These are phyloP conservation scores for Neolentinus lepideus DNA, from an alignment of 1,284 basidiomycete species.

Conservation along the genomic window DNA sequence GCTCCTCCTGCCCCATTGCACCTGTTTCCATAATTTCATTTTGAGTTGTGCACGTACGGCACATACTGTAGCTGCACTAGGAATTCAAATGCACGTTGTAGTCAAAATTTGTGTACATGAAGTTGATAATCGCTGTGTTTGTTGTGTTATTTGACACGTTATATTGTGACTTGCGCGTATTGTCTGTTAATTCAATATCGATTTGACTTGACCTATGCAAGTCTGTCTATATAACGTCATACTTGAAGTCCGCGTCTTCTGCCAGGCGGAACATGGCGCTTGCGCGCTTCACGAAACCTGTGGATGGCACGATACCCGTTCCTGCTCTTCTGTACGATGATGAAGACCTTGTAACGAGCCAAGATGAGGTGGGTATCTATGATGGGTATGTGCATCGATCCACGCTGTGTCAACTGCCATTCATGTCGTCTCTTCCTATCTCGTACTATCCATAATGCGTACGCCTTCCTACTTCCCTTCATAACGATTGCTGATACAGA, in stretches of 20 bases:
- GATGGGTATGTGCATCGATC: conserved; percentile 59
- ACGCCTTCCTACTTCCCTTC: background rate
- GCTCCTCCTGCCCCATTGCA: background rate
- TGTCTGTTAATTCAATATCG: no score
- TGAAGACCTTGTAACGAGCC: conserved; percentile 67
- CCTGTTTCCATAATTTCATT: conserved; percentile 1
- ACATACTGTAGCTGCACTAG: conserved; percentile 1
- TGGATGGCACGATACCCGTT: conserved; percentile 72
- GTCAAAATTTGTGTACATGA: background rate
- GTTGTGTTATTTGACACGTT: background rate
- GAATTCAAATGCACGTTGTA: conserved; percentile 1
- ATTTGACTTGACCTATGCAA: no score
- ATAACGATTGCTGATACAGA: background rate
- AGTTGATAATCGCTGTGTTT: background rate
- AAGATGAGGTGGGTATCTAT: conserved; percentile 82
- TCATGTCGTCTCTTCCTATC: conserved; percentile 7
- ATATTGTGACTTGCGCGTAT: background rate
- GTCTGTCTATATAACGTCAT: no score
- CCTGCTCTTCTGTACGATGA: conserved; percentile 70
- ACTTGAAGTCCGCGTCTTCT: background rate
- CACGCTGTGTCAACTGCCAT: background rate
- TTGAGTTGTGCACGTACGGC: background rate
- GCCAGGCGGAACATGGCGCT: background rate
- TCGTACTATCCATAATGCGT: background rate
- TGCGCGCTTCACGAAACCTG: conserved; percentile 36